These are phyloP conservation scores for Kwoniella botswanensis DNA, from an alignment of 768 basidiomycete species.

Conservation along the genomic window DNA sequence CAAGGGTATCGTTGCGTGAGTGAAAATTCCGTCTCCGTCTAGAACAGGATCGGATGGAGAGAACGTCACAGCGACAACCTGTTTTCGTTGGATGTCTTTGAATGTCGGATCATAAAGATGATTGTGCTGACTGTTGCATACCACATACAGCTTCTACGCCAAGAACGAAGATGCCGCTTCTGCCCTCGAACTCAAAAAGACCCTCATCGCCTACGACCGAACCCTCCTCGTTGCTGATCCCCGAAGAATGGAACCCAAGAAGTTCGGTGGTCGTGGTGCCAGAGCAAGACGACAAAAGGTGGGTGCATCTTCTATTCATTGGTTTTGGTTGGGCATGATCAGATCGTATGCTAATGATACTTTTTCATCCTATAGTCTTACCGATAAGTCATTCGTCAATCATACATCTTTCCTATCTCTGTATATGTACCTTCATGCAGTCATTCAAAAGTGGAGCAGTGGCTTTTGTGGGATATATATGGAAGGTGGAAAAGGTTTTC, in stretches of 20 bases:
- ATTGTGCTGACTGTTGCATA: conserved; percentile 16
- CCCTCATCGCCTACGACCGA: conserved; percentile 89
- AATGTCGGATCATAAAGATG: background rate
- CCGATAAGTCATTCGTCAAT: conserved; percentile 40
- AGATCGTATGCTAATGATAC: background rate
- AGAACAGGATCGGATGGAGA: no score
- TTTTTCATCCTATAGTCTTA: conserved; percentile 37
- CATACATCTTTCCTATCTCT: background rate
- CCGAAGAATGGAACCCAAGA: conserved; percentile 98
- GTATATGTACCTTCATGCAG: no score
- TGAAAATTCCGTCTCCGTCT: conserved; percentile 9
- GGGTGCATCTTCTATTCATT: conserved; percentile 2
- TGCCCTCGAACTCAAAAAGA: conserved; percentile 98
- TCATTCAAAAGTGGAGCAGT: conserved; percentile 3
- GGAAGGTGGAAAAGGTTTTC: background rate
- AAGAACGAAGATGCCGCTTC: conserved; percentile 98
- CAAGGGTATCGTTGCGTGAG: conserved; percentile 93
- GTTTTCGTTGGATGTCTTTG: no score
- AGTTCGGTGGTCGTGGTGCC: conserved; percentile 97
- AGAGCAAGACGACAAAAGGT: conserved; percentile 97
- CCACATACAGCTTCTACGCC: conserved; percentile 67
- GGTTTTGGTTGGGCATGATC: no score
- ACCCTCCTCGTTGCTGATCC: conserved; percentile 62
- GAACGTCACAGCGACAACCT: no score
- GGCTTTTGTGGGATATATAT: conserved; percentile 15